Base-by-base conservation (phyloP, 2,329 filamentous ascomycete species). In the Phyllosticta capitalensis region DNA sequence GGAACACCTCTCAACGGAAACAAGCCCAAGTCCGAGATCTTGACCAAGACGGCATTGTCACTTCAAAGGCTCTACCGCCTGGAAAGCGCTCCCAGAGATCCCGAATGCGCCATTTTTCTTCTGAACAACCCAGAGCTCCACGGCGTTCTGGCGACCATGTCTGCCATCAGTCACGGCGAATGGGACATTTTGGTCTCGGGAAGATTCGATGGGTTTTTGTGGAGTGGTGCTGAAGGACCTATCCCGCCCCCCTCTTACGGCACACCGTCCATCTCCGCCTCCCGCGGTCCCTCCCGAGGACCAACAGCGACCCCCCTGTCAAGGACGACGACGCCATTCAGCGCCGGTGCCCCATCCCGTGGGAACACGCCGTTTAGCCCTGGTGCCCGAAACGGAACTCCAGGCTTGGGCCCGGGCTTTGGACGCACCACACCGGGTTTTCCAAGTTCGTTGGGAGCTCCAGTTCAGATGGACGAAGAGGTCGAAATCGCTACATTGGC, bases 141-240 rank as follows among this genome's bases (percentile, higher is more conserved):
- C 71, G 88, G 94, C 67, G 84, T 96, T 30, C 83, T 97, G 2
- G 86, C 90, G 49, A 96, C 92, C 0, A 81, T 96, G 55, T 86
- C 89, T 38, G 90, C 92, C 56, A 94, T 97, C 66, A 94, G 88
- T 69, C 83, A 86, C 53, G 88, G 89, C n/a, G 92, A 97, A 73
- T 97, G 92, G 92, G 92, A 96, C 63, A 95, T 97, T 59, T 80
- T 97, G 12, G 90, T 88, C 4, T 96, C 92, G 0, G 92, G 92
- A 26, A 88, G 92, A 26, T 97, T 97, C 67, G 92, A 96, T 69
- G 92, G 92, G 3, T 97, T 97, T 74, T 80, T 96, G 20, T 95
- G 92, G 84, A 95, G 90, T 52, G 92, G 92, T 21, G 90, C 90
- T 6, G 92, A 96, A 64, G 78, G 81, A 66, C 72, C 30, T 65